A percentile compares a stretch with the other conserved stretches of the same genome.
These are phyloP conservation scores for Ceratocystis cacaofunesta DNA, from an alignment of 2,329 filamentous ascomycete species.

Conservation along the genomic window DNA sequence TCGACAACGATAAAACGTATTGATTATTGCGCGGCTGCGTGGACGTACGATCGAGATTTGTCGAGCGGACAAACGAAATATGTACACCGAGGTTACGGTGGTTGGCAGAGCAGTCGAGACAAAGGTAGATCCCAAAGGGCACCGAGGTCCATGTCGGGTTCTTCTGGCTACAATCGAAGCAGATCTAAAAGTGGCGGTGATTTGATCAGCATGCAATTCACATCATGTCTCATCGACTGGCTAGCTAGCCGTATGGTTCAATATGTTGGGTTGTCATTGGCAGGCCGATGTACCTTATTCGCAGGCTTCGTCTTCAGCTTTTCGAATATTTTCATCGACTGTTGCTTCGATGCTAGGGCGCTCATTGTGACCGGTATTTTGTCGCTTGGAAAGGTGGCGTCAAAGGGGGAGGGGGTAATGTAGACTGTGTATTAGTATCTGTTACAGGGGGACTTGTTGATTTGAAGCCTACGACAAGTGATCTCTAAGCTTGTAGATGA, in stretches of 20 bases:
- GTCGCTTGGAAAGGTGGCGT: constrained; percentile 6
- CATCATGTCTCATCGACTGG: not conserved
- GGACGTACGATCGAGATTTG: constrained; percentile 87
- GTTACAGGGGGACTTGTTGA: constrained; percentile 1
- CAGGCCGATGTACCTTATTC: constrained; percentile 58
- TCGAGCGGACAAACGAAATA: constrained; percentile 97
- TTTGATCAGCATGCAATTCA: constrained; percentile 13
- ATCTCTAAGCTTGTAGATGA: not conserved
- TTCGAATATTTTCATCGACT: constrained; percentile 95
- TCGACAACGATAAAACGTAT: not conserved
- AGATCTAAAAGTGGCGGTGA: constrained; percentile 46
- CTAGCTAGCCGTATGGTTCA: not conserved
- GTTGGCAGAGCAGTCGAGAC: constrained; percentile 92
- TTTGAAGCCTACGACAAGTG: not conserved
- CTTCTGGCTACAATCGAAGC: constrained; percentile 95
- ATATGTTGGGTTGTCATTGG: constrained; percentile 8
- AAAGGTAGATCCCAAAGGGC: constrained; percentile 93
- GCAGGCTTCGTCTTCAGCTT: constrained; percentile 88
- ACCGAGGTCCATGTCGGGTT: constrained; percentile 98
- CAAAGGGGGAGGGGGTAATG: not conserved
- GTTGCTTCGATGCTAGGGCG: constrained; percentile 68
- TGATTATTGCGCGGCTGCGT: not conserved
- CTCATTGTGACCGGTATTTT: constrained; percentile 31
- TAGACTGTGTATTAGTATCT: constrained; percentile 3
- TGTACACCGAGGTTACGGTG: constrained; percentile 96